These are phyloP conservation scores for Pyrenochaeta sp. DNA, from an alignment of 2,329 filamentous ascomycete genomes.

Conservation along the genomic window DNA sequence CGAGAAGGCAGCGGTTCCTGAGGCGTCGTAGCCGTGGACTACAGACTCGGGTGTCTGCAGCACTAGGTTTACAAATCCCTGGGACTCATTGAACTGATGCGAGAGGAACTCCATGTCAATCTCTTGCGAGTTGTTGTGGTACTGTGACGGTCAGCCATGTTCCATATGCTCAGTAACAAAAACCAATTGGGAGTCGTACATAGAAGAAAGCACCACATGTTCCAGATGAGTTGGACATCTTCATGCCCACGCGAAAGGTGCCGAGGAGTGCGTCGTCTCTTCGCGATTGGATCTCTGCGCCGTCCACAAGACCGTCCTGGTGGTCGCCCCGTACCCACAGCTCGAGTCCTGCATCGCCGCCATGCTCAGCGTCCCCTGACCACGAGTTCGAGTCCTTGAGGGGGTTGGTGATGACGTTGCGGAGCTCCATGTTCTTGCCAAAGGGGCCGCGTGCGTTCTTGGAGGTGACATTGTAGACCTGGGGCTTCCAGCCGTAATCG, in stretches of 20 bases:
- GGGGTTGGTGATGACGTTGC: slow-evolving; percentile 66
- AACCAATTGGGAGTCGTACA: slow-evolving; percentile 59
- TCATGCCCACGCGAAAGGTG: slow-evolving; percentile 73
- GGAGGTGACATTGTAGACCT: slow-evolving; percentile 72
- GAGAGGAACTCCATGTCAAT: slow-evolving; percentile 85
- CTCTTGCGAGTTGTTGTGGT: slow-evolving; percentile 80
- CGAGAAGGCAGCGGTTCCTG: slow-evolving; percentile 66
- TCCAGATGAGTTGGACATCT: slow-evolving; percentile 66
- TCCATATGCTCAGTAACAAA: no score
- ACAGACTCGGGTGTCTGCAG: slow-evolving; percentile 72
- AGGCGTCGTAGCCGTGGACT: slow-evolving; percentile 68
- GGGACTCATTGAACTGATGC: slow-evolving; percentile 65
- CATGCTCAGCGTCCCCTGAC: slow-evolving; percentile 55
- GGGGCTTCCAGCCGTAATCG: slow-evolving; percentile 67
- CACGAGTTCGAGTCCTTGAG: slow-evolving; percentile 54
- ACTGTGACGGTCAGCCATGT: slow-evolving; percentile 57
- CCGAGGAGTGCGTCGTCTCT: slow-evolving; percentile 73
- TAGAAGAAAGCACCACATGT: slow-evolving; percentile 85
- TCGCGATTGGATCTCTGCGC: slow-evolving; percentile 70
- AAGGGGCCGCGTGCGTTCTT: slow-evolving; percentile 67
- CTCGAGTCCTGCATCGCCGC: slow-evolving; percentile 51
- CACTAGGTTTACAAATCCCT: slow-evolving; percentile 75
- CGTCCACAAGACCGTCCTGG: slow-evolving; percentile 63
- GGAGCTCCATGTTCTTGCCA: slow-evolving; percentile 68
- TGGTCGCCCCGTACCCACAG: slow-evolving; percentile 49